phyloP scores from a whole-genome alignment of 192 early-diverging fungal genomes.

The Mortierella alpina region DNA sequence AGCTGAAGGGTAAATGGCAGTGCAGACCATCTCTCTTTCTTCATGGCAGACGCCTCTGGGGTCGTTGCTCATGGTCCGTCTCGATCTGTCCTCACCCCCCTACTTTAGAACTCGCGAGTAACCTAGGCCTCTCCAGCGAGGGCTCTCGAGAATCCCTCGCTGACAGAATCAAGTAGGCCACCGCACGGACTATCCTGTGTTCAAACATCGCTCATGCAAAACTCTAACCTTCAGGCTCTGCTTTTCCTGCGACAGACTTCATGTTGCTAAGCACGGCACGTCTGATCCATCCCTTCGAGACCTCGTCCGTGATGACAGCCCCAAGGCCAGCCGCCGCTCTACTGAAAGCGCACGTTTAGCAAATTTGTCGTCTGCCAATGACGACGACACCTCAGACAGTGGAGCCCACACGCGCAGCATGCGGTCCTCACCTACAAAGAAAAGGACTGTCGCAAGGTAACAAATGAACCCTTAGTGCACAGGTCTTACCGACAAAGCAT shows the following conservation, averaged over 20 bases:
- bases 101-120: constrained; percentile 20
- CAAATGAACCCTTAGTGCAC: background rate
- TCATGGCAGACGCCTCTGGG: background rate
- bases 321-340: constrained; percentile 11
- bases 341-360: constrained; percentile 12
- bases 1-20: constrained; percentile 16
- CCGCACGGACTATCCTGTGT: too few relatives aligned
- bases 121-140: constrained; percentile 25
- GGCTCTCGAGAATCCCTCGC: constrained; percentile 37
- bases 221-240: background rate
- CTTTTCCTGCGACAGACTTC: constrained; percentile 1
- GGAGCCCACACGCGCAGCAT: background rate
- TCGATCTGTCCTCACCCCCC: background rate
- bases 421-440: constrained; percentile 20
- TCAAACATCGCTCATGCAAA: too few relatives aligned
- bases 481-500: background rate
- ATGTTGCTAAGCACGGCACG: constrained; percentile 15
- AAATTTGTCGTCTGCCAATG: constrained; percentile 23
- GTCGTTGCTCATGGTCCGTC: too few relatives aligned
- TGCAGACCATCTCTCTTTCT: background rate
- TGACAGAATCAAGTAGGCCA: constrained; percentile 40
- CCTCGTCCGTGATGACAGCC: constrained; percentile 18
- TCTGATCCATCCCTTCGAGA: constrained; percentile 17
- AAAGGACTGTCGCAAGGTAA: background rate
- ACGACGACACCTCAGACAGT: constrained; percentile 18